Base-by-base conservation (phyloP, 495 filamentous ascomycete species). In the Ramalina peruviana region DNA sequence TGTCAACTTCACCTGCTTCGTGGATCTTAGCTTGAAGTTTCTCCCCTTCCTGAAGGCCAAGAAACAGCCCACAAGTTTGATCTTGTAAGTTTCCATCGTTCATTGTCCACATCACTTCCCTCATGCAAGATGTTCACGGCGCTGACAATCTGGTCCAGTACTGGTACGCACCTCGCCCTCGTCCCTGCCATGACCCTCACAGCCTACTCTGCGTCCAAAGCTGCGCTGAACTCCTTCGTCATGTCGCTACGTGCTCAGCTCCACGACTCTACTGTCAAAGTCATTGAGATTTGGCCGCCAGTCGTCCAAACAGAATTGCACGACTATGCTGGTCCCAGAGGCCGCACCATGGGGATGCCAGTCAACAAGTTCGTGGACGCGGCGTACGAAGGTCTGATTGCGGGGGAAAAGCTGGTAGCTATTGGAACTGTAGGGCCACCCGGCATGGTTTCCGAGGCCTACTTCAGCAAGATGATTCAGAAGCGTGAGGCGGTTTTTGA, bases 231-330 rank as follows among this genome's bases (percentile, higher is more conserved):
- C 39, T 54, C 59, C 3, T 76, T 71, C 56, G 51, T 64, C 15
- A 71, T 82, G 45, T 71, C 67, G 15, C 64, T 86, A 12, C 74
- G 81, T 0, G 69, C 75, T 37, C 78, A 85, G 62, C 62, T 87
- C 0, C 59, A 61, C 39, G 56, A 64, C 12, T 66, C 66, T 12
- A 63, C 69, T 40, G 62, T 84, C 20, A 71, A 71, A 37, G 69
- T 86, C 3, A 64, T 85, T 26, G 82, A 87, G 63, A 60, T 85
- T 13, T 67, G 80, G 40, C 81, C 81, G 6, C 81, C 82, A 4
- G 71, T 78, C 3, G 80, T 86, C 23, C 78, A 81, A 64, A 86
- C 67, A 10, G 66, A 72, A 43, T 48, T 71, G 1, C 68, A 71
- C 49, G 64, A 71, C 43, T 67, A 67, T 38, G 63, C 66, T 56